Evolutionary conservation across 2,329 filamentous ascomycete species (phyloP), one percentile per base, ranked within the genome.

Genomic region (Coniochaeta sp.): DNA sequence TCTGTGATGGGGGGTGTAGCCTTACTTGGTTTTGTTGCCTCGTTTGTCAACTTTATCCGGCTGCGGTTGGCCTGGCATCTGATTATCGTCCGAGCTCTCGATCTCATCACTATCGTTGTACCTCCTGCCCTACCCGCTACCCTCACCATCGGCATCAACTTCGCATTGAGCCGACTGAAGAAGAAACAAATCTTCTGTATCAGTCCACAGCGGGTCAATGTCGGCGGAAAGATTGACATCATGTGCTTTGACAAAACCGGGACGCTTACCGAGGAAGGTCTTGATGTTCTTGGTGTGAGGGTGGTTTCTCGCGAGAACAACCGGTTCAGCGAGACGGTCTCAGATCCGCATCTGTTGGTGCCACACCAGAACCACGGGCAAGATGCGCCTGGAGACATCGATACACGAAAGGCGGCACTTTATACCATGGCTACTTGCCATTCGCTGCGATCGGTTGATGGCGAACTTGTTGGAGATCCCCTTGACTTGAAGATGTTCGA

Each of bases 211-310:
- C 85, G 95, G 68, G 93, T 99, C 60, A 99, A 98, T 68, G 92
- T 99, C 6, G 95, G 90, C 17, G 95, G 96, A 57, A 98, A 98
- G 73, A 78, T 99, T 4, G 95, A 99, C 70, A 85, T 98, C 12
- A 90, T 99, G 76, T 97, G 93, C 74, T 99, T 99, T 65, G 95
- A 99, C 76, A 99, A 99, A 76, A 99, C 95, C 0, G 95, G 95
- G n/a, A 99, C 95, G 0, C 78, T 99, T 59, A 99, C 95, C 0
- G 95, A 98, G 73, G 95, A 99, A 72, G 95, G 95, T 0, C 77
- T 99, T 47, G 96, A 99, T 72, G 91, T 99, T 19, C 81, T 99
- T 14, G 95, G 95, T 14, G 86, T 96, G 22, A 86, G 91, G 36
- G 86, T 95, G 7, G 91, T 91, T 10, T 85, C 89, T 60, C 79